Evolutionary conservation across 208 protist genomes (phyloP), one percentile per base, ranked within the genome.

Genomic region (Leishmania mexicana): DNA sequence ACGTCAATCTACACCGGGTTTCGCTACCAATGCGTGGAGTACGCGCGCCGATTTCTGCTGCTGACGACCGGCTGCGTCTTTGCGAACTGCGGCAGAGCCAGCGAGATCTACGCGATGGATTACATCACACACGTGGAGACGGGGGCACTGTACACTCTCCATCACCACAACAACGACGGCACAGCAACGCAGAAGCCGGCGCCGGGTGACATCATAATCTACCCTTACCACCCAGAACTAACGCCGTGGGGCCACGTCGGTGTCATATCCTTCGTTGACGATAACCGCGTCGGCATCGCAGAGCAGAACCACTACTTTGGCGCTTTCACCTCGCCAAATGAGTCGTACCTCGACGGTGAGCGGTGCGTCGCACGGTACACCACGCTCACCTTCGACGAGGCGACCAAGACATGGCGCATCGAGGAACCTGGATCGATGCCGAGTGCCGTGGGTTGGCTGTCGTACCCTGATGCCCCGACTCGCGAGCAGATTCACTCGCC

Each of bases 1-100:
- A 64, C 83, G 42, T 31, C 87, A 54, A 85, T 96, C 51, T 95
- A 90, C 80, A 95, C 93, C 35, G 93, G 93, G 31, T 96, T 85
- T 85, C 89, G 91, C 51, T 95, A 96, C 80, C 93, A 96, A 67
- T 96, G 91, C 76, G 91, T 96, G 76, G 89, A 96, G 83, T 96
- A 92, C 85, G 93, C 91, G 11, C 88, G 93, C 38, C 91, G 93
- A 19, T 95, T 93, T 80, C 68, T 96, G 73, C 76, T 96, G 77
- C 87, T 92, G 38, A 94, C 91, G 68, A 94, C 89, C 47, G 93
- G 93, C 73, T 94, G 89, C 83, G 78, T 93, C 58, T 96, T 96
- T 76, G 88, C 70, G 72, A 87, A 85, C 79, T 96, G 91, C 79
- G 88, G 87, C 40, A 85, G 88, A 21, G 90, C 93, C 47, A 88